Evolutionary conservation across 2,329 filamentous ascomycete genomes (phyloP).

Genomic region (Pseudogymnoascus sp.): DNA sequence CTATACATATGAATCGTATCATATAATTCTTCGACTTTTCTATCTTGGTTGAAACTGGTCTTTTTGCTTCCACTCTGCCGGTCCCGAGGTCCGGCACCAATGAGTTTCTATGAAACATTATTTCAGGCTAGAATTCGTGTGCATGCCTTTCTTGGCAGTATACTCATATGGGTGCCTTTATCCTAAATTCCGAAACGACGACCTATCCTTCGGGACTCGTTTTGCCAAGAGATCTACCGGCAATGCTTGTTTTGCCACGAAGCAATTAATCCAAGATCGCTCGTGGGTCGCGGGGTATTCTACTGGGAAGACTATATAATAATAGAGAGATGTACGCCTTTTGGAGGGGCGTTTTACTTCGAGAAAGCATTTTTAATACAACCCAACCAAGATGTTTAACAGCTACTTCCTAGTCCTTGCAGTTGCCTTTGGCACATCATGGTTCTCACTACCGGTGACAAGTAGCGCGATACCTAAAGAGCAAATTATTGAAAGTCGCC

Average conservation of each 20-base stretch:
- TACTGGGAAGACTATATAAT: not conserved
- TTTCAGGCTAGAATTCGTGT: not conserved
- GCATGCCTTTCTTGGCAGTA: not conserved
- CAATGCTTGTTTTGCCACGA: not conserved
- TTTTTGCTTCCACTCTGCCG: not conserved
- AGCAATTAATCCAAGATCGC: not conserved
- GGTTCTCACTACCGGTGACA: not conserved
- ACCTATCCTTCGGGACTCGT: not conserved
- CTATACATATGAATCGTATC: not conserved
- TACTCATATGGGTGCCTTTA: not conserved
- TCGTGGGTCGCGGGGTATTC: not conserved
- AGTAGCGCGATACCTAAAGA: not conserved
- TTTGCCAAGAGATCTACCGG: not conserved
- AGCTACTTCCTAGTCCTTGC: not conserved
- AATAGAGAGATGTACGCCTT: not conserved
- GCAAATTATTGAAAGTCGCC: not conserved
- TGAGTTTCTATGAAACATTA: not conserved
- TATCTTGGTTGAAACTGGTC: too few species aligned
- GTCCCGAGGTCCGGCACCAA: not conserved
- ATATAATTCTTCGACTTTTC: not conserved
- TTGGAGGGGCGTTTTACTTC: too few species aligned
- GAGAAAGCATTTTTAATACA: not conserved
- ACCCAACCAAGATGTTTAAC: not conserved
- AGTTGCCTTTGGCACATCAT: not conserved
- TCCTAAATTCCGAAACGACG: not conserved